Evolutionary conservation across 1,284 basidiomycete genomes (phyloP), one percentile per base, ranked within the genome.

Genomic region (Ceratobasidium sp.): DNA sequence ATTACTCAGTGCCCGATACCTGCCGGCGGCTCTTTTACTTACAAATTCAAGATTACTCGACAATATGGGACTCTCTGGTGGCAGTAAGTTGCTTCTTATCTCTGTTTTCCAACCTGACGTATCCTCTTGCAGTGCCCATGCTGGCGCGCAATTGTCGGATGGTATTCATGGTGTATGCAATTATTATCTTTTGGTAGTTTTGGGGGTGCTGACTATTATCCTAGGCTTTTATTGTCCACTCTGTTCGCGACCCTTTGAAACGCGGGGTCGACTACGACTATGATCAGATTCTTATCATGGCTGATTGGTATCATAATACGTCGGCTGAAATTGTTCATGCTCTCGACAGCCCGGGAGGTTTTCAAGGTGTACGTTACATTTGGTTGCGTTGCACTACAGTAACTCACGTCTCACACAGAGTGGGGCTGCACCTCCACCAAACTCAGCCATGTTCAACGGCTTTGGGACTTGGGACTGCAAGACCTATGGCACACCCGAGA

Each of bases 1-100:
- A 83, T 87, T 61, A 85, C 86, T 1, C 82, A 87, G 78, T 88
- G 87, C 75, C 84, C 84, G 0, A 87, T 87, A 21, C 84, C 83
- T 0, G 79, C 85, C 0, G 84, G 84, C 0, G 76, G 80, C 35
- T 82, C 80, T 1, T 82, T 87, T 76, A 83, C 84, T 0, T 88
- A 88, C 81, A 83, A 84, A 71, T 84, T 79, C 74, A 78, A 77
- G 1, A 61, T 80, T 32, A 77, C 77, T 2, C 76, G 77, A 13
- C 80, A 80, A 66, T 79, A 73, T 11, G 80, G 80, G 11, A 80
- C 80, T 8, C 80, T 78, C 18, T 81, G 78, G 80, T 81, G 77
- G 75, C 82, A 83, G 79, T 80, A 73, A 59, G 79, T 78, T 78
- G 67, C 16, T 77, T 73, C 41, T 26, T 35, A n/a, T 21, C 44